Conservation (phyloP, 352 stramenopile genomes). For the Pythium biforme region DNA sequence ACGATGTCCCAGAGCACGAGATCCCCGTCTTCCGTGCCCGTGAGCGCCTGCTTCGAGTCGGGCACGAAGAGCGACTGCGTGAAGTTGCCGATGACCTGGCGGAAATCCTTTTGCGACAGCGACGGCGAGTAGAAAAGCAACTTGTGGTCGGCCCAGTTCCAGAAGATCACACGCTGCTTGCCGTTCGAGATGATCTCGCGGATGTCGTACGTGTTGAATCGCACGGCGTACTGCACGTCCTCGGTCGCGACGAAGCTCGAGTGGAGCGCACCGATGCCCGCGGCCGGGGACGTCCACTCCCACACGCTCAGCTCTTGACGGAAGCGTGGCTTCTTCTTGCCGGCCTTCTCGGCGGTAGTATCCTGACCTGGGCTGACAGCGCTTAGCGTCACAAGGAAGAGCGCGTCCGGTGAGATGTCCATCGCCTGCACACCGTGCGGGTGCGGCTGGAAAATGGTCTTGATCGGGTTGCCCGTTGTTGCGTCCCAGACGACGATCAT, state of each 20-base stretch:
- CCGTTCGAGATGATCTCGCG: conserved; percentile 90
- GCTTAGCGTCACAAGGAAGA: conserved; percentile 88
- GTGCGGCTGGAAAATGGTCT: conserved; percentile 90
- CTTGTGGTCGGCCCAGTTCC: conserved; percentile 81
- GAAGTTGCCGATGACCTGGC: conserved; percentile 79
- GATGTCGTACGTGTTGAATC: conserved; percentile 90
- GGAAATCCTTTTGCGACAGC: conserved; percentile 81
- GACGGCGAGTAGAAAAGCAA: conserved; percentile 84
- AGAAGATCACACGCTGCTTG: conserved; percentile 85
- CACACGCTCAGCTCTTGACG: conserved; percentile 85
- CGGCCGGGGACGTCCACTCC: conserved; percentile 74
- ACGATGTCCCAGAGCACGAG: conserved; percentile 87
- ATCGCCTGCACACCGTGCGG: conserved; percentile 72
- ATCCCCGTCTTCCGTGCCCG: conserved; percentile 83
- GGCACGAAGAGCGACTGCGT: conserved; percentile 88
- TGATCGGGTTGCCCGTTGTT: conserved; percentile 80
- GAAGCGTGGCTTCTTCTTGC: conserved; percentile 36
- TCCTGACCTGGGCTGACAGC: conserved; percentile 30
- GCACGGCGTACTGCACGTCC: conserved; percentile 74
- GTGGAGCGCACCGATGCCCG: conserved; percentile 36
- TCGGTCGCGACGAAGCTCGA: conserved; percentile 73
- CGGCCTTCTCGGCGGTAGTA: background rate
- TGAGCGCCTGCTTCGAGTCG: conserved; percentile 81
- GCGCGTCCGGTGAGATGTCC: conserved; percentile 87
- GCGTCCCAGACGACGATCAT: conserved; percentile 93